phyloP scores from a whole-genome alignment of 108 stramenopile species.

The Stephanodiscus triporus region DNA sequence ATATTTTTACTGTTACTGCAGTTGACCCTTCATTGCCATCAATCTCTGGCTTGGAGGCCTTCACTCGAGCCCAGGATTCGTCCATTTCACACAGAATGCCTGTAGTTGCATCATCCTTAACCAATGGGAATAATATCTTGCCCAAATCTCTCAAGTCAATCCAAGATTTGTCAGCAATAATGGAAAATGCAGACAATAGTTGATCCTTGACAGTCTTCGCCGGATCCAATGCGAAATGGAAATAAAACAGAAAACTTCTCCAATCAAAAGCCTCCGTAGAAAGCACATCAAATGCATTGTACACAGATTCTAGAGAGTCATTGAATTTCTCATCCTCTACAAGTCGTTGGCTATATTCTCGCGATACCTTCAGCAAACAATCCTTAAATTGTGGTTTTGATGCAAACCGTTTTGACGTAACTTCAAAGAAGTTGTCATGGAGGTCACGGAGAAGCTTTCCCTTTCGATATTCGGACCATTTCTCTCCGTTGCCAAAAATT shows the following conservation, averaged over 20 bases:
- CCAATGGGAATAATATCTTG: slow-evolving; percentile 30
- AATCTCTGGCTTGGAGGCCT: not conserved
- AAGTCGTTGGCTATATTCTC: not conserved
- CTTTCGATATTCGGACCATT: slow-evolving; percentile 13
- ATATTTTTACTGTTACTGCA: slow-evolving; percentile 24
- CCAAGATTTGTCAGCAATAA: slow-evolving; percentile 23
- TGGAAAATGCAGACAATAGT: slow-evolving; percentile 27
- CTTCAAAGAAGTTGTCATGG: slow-evolving; percentile 27
- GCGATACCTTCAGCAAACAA: slow-evolving; percentile 21
- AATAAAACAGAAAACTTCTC: slow-evolving; percentile 35
- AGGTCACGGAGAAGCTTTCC: slow-evolving; percentile 16
- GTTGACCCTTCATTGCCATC: slow-evolving; percentile 2
- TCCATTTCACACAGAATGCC: slow-evolving; percentile 24
- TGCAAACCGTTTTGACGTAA: slow-evolving; percentile 20
- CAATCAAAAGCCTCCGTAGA: slow-evolving; percentile 25
- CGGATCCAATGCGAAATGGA: slow-evolving; percentile 34
- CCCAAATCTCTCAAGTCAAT: slow-evolving; percentile 34
- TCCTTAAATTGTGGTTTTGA: slow-evolving; percentile 34
- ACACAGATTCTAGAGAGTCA: slow-evolving; percentile 20
- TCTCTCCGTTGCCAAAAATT: slow-evolving; percentile 13
- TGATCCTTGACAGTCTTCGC: slow-evolving; percentile 17
- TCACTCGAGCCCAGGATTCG: slow-evolving; percentile 32
- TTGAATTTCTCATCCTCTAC: not conserved
- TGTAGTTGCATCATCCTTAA: slow-evolving; percentile 18
- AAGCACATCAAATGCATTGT: slow-evolving; percentile 25